Percentiles rank a stretch among this genome's conserved stretches.
Conservation (phyloP, 352 stramenopile genomes). For the Saprolegnia parasitica region DNA sequence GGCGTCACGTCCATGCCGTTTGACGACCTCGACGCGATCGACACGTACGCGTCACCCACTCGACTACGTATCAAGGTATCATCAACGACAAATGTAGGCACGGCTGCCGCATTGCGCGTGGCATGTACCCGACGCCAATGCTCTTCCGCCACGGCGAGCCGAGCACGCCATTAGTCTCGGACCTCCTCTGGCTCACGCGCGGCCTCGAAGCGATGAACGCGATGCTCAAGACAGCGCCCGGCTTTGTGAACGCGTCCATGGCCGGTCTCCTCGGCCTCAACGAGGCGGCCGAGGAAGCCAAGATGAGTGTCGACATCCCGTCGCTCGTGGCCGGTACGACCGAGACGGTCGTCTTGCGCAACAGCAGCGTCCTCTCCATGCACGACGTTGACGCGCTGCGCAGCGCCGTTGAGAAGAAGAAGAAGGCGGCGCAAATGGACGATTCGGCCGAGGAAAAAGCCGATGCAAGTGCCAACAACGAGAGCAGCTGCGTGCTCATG, state of each 20-base stretch:
- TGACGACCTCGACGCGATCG: conserved; percentile 69
- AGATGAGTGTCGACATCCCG: conserved; percentile 54
- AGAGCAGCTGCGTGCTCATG: conserved; percentile 13
- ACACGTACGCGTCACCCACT: conserved; percentile 41
- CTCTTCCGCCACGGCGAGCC: conserved; percentile 71
- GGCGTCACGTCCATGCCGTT: conserved; percentile 66
- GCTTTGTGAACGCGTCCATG: conserved; percentile 73
- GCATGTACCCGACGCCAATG: conserved; percentile 64
- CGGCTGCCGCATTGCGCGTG: conserved; percentile 41
- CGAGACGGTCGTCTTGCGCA: conserved; percentile 57
- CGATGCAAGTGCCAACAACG: not conserved
- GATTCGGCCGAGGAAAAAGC: not conserved
- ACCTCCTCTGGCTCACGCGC: conserved; percentile 71
- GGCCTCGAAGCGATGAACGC: conserved; percentile 57
- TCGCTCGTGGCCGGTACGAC: conserved; percentile 37
- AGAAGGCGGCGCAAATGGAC: conserved; percentile 6
- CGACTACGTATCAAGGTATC: no score
- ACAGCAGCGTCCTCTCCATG: conserved; percentile 77
- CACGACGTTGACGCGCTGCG: conserved; percentile 64
- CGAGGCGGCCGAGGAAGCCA: conserved; percentile 36
- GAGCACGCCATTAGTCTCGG: conserved; percentile 49
- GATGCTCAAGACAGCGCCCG: conserved; percentile 54
- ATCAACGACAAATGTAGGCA: conserved; percentile 20
- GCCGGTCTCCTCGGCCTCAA: conserved; percentile 54
- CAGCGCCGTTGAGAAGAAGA: conserved; percentile 36